Percentiles rank a stretch among this genome's conserved stretches.
phyloP scores from a whole-genome alignment of 179 eudicot species.

The Corrigiola litoralis region DNA sequence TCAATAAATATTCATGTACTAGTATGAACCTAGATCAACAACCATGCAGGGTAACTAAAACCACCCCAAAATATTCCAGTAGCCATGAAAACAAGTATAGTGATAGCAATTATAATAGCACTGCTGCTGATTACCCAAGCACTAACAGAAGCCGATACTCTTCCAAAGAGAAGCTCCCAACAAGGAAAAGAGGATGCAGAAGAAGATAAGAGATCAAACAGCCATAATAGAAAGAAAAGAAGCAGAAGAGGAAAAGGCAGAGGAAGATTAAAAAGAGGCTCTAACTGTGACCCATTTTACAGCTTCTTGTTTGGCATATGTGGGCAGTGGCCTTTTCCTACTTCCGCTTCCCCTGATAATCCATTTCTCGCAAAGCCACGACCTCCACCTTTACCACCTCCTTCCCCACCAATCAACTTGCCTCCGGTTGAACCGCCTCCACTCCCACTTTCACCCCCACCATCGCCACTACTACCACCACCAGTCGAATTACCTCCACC shows the following conservation, averaged over 20 bases:
- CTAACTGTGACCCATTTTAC: constrained; percentile 51
- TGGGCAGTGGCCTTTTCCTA: constrained; percentile 57
- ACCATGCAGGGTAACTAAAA: background rate
- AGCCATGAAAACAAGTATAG: constrained; percentile 26
- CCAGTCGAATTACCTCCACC: background rate
- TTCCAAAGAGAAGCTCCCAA: background rate
- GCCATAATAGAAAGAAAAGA: constrained; percentile 1
- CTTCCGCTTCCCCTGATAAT: constrained; percentile 41
- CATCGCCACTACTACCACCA: constrained; percentile 13
- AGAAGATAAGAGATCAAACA: constrained; percentile 15
- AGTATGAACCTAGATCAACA: background rate
- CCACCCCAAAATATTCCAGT: background rate
- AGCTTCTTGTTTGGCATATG: constrained; percentile 38
- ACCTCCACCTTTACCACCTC: constrained; percentile 16
- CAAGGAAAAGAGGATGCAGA: constrained; percentile 7
- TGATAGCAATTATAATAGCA: constrained; percentile 17
- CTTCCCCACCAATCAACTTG: constrained; percentile 7
- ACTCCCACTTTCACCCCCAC: constrained; percentile 17
- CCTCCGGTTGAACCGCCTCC: constrained; percentile 12
- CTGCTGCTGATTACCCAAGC: constrained; percentile 28
- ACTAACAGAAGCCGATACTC: constrained; percentile 17
- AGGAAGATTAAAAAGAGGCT: constrained; percentile 17
- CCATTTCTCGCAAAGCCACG: constrained; percentile 37
- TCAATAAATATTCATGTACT: constrained; percentile 14
- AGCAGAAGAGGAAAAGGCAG: constrained; percentile 11